Base-by-base conservation (phyloP, 1,284 basidiomycete genomes). In the Trichosporon coremiiforme region DNA sequence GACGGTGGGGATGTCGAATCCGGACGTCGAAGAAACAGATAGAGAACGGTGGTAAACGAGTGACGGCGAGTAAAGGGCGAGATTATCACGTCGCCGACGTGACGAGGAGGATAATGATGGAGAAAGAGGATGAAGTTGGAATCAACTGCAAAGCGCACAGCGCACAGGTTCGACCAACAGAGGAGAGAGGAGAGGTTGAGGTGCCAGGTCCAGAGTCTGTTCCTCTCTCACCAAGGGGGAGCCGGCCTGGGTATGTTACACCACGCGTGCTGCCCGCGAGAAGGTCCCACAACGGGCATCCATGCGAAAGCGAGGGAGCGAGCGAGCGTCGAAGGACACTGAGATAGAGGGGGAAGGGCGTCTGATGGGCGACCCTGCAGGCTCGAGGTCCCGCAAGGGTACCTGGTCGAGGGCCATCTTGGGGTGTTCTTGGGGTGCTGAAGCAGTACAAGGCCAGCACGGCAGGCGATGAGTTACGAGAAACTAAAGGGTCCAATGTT, bases 51-150 rank as follows among this genome's bases (percentile, higher is more conserved):
- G 57, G 36, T 33, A 60, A 60, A 60, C 29, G 57, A 60, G 57
- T 60, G 57, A 60, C 57, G 57, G 17, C 57, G 57, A 60, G 57
- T 15, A 60, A 60, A 12, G 12, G 57, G 31, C 29, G 57, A 31
- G 29, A 38, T n/a, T 60, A 60, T 33, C 57, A 60, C 57, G 57
- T 60, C 57, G 57, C 57, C 57, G 57, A 35, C 57, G 57, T 33
- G 57, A 33, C n/a, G 29, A 33, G 31, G 57, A 60, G n/a, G 31
- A 25, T 25, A 60, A 60, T 60, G 57, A n/a, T 60, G 57, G 57
- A n/a, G 57, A 60, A 31, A n/a, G 47, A 60, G 29, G n/a, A 17
- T 6, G 31, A 33, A n/a, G 29, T 60, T 60, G 57, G 57, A 33
- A 60, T 31, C 57, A 60, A 60, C 29, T 17, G 57, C 57, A 60